These are phyloP conservation scores for Septoria petroselini DNA, from an alignment of 2,329 filamentous ascomycete genomes.

Conservation along the genomic window DNA sequence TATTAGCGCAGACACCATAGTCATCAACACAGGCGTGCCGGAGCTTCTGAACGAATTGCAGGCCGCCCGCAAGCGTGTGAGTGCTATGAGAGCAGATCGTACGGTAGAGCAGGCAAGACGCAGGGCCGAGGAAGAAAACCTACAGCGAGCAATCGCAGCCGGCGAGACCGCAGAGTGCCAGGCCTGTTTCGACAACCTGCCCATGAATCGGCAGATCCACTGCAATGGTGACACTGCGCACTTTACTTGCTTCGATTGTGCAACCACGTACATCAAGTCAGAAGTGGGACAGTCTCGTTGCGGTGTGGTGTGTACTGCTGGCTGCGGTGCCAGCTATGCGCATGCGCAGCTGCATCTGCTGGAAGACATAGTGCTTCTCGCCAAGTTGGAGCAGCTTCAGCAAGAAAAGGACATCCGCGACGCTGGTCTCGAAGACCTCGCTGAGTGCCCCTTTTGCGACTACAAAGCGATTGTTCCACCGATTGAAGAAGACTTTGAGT, in stretches of 20 bases:
- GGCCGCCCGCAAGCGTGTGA: constrained; percentile 35
- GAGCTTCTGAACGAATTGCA: constrained; percentile 36
- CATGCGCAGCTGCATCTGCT: constrained; percentile 54
- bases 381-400: constrained; percentile 67
- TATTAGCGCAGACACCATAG: constrained; percentile 29
- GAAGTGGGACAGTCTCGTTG: constrained; percentile 69
- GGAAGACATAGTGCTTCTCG: constrained; percentile 56
- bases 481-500: constrained; percentile 66
- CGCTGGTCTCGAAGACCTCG: constrained; percentile 69
- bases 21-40: constrained; percentile 25
- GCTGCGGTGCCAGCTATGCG: constrained; percentile 62
- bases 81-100: constrained; percentile 22
- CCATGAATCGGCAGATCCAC: constrained; percentile 64
- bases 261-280: constrained; percentile 62
- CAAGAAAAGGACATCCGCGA: constrained; percentile 66
- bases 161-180: constrained; percentile 60
- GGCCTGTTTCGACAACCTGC: constrained; percentile 65
- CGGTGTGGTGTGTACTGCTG: constrained; percentile 63
- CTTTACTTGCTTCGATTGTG: constrained; percentile 68
- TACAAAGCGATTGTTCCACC: constrained; percentile 72
- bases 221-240: constrained; percentile 61
- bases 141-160: constrained; percentile 36
- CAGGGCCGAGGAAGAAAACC: constrained; percentile 39
- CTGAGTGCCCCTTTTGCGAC: constrained; percentile 76
- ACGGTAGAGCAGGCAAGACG: constrained; percentile 26